Percentiles rank a stretch among this genome's conserved stretches.
Evolutionary conservation across 129 eudicot genomes (phyloP).

Genomic region (Solidago caesia): DNA sequence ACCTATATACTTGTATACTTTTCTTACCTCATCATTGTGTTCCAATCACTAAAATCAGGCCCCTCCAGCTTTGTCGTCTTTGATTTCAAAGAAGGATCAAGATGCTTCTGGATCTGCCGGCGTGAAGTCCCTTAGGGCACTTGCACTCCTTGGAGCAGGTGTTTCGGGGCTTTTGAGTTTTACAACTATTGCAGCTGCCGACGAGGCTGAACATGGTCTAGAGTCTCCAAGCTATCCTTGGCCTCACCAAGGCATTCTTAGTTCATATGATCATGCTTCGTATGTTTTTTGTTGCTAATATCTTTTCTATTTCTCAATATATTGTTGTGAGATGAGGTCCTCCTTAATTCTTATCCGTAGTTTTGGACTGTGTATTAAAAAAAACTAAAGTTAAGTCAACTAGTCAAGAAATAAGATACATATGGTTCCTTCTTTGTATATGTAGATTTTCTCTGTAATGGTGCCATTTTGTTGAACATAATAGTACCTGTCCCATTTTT

Average conservation of each 20-base stretch:
- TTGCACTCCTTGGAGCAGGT: slow-evolving; percentile 89
- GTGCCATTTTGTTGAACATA: background rate
- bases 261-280: slow-evolving; percentile 93
- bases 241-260: slow-evolving; percentile 93
- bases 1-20: background rate
- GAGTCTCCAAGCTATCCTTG: slow-evolving; percentile 83
- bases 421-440: background rate
- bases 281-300: slow-evolving; percentile 32
- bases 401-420: background rate
- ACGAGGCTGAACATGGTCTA: slow-evolving; percentile 95
- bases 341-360: background rate
- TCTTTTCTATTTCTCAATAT: background rate
- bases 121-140: slow-evolving; percentile 58
- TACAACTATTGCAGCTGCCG: slow-evolving; percentile 70
- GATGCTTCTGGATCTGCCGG: slow-evolving; percentile 60
- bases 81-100: slow-evolving; percentile 56
- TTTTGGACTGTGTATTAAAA: background rate
- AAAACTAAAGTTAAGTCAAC: background rate
- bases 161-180: slow-evolving; percentile 73
- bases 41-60: slow-evolving; percentile 40
- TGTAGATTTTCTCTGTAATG: background rate
- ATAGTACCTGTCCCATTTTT: background rate
- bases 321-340: background rate
- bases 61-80: slow-evolving; percentile 63
- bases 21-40: background rate